Evolutionary conservation across 495 filamentous ascomycete genomes (phyloP).

Genomic region (Aspergillus bertholletiae): DNA sequence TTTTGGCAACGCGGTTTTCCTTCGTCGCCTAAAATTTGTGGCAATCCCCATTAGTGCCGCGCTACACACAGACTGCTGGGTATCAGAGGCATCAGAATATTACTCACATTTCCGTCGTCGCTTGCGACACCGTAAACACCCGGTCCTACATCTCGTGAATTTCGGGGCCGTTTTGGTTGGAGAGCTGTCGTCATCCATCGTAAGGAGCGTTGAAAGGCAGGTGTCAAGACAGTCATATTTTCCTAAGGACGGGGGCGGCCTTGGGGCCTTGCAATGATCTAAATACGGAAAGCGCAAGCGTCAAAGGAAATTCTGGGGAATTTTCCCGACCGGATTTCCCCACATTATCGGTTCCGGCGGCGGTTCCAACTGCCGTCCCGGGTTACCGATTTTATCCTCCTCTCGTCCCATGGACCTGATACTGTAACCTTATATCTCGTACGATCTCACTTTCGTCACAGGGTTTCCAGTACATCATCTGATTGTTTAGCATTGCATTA

Average conservation of each 20-base stretch:
- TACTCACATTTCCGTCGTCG: conserved; percentile 40
- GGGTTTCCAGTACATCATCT: too few species aligned
- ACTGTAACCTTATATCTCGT: neutral
- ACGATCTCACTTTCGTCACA: too few species aligned
- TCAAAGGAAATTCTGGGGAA: neutral
- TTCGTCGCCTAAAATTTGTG: conserved; percentile 32
- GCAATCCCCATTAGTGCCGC: too few species aligned
- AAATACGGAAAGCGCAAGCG: neutral
- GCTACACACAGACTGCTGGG: too few species aligned
- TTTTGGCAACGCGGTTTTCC: conserved; percentile 39
- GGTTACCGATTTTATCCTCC: too few species aligned
- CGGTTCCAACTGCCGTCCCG: neutral
- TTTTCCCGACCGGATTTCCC: neutral
- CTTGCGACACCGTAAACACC: conserved; percentile 41
- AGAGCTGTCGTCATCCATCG: conserved; percentile 1
- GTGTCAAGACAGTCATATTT: neutral
- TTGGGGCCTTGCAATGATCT: neutral
- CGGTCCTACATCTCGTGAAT: conserved; percentile 37
- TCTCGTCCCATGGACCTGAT: neutral
- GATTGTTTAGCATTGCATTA: too few species aligned
- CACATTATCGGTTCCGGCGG: neutral
- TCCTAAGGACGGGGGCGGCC: neutral
- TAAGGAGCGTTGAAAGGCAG: neutral
- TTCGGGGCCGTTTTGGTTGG: conserved; percentile 4
- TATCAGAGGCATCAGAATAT: neutral